Evolutionary conservation across 148 eudicot genomes (phyloP), one percentile per base, ranked within the genome.

Genomic region (Amaranthus palmeri): DNA sequence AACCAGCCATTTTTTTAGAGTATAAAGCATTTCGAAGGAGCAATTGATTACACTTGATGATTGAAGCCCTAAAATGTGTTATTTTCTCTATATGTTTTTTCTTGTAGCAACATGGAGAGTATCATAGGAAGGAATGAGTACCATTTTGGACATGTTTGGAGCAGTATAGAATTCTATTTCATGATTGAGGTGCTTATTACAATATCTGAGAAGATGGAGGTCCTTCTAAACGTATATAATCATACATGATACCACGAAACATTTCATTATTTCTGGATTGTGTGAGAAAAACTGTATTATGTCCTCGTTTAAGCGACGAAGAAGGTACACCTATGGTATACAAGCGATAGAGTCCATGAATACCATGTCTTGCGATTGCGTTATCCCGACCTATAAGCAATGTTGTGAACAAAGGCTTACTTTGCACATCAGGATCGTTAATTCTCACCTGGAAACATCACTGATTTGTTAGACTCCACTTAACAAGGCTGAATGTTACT

Each of bases 341-440:
- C 50, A 82, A 54, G 74, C 80, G 63, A 66, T 91, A 87, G 65
- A 88, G 9, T 43, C 96, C 96, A 70, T 84, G 93, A 54, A 86
- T 86, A 10, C 96, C 96, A 72, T 91, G 93, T 46, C 96, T 86
- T 60, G 96, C 93, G 5, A 91, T 77, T 0, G 90, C 81, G 63
- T 91, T 91, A 72, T 91, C 92, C 72, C 64, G 81, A 7, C 96
- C 96, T 60, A 91, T 82, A 43, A 70, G 46, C 48, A 74, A 67
- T 10, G 96, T 91, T 5, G 85, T 74, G 49, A 90, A 90, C 7
- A 74, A 71, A 25, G 96, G 85, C 10, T 81, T 83, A 6, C 51
- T 12, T 54, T 40, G 64, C 40, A 58, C 41, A 49, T 79, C 63
- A 7, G 77, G 82, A 49, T 82, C 69, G 56, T 90, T 90, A 58